These are phyloP conservation scores for Alnus glutinosa DNA, from an alignment of 306 rosid species.

Conservation along the genomic window DNA sequence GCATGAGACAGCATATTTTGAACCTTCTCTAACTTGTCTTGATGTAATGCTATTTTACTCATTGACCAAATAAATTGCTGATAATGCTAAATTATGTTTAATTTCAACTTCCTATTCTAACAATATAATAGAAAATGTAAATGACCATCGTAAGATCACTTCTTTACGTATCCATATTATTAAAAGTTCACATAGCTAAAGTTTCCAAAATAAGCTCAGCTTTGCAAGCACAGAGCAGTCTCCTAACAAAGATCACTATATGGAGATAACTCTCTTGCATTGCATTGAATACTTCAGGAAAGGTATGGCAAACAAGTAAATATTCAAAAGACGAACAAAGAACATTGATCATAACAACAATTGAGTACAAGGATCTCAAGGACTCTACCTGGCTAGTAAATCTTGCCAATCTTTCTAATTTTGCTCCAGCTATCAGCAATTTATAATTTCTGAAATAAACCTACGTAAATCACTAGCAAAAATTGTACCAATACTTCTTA, in stretches of 20 bases:
- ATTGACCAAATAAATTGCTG: constrained; percentile 1
- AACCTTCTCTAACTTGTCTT: background rate
- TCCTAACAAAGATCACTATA: background rate
- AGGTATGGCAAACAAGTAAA: background rate
- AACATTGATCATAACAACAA: background rate
- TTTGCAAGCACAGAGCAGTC: background rate
- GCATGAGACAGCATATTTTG: background rate
- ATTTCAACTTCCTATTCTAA: background rate
- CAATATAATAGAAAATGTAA: background rate
- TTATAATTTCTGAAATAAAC: background rate
- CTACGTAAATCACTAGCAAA: background rate
- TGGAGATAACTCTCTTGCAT: background rate
- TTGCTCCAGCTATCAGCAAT: background rate
- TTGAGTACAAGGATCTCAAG: background rate
- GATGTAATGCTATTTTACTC: background rate
- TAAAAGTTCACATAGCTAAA: background rate
- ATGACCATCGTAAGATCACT: background rate
- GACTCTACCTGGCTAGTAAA: background rate
- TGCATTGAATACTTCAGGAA: background rate
- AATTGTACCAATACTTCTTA: background rate
- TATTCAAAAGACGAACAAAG: background rate
- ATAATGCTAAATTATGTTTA: background rate
- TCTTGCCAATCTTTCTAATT: background rate
- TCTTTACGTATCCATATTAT: background rate
- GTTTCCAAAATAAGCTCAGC: background rate